Conservation (phyloP, 164 flowering plant genomes). For the Berberis vulgaris region DNA sequence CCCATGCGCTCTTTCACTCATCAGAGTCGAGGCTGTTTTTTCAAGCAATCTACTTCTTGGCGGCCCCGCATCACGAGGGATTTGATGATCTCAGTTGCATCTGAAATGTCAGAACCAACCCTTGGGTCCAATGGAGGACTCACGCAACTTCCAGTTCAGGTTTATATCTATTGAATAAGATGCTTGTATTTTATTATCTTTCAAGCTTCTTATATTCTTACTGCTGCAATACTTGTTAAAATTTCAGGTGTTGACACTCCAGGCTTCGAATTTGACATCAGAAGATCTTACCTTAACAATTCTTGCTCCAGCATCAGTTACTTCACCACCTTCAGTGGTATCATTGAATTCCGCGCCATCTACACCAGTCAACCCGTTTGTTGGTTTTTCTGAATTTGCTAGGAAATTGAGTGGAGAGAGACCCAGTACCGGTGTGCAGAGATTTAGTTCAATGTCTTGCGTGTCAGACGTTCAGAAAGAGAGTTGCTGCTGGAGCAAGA, state of each 20-base stretch:
- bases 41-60: slow-evolving; percentile 82
- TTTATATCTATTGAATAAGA: not conserved
- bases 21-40: slow-evolving; percentile 74
- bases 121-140: slow-evolving; percentile 36
- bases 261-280: slow-evolving; percentile 89
- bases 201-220: no score
- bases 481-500: slow-evolving; percentile 15
- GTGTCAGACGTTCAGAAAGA: slow-evolving; percentile 30
- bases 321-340: slow-evolving; percentile 71
- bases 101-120: slow-evolving; percentile 70
- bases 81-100: slow-evolving; percentile 86
- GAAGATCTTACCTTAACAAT: slow-evolving; percentile 88
- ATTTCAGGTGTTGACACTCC: slow-evolving; percentile 84
- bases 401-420: slow-evolving; percentile 29
- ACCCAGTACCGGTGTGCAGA: slow-evolving; percentile 23
- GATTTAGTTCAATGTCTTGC: slow-evolving; percentile 26
- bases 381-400: slow-evolving; percentile 43
- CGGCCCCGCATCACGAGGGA: slow-evolving; percentile 72
- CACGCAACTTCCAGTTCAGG: slow-evolving; percentile 90
- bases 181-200: no score
- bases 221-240: slow-evolving; percentile 4
- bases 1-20: slow-evolving; percentile 5
- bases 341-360: slow-evolving; percentile 70
- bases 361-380: slow-evolving; percentile 64
- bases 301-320: slow-evolving; percentile 94